These are phyloP conservation scores for Vitis riparia DNA, from an alignment of 164 flowering plant species.

Conservation along the genomic window DNA sequence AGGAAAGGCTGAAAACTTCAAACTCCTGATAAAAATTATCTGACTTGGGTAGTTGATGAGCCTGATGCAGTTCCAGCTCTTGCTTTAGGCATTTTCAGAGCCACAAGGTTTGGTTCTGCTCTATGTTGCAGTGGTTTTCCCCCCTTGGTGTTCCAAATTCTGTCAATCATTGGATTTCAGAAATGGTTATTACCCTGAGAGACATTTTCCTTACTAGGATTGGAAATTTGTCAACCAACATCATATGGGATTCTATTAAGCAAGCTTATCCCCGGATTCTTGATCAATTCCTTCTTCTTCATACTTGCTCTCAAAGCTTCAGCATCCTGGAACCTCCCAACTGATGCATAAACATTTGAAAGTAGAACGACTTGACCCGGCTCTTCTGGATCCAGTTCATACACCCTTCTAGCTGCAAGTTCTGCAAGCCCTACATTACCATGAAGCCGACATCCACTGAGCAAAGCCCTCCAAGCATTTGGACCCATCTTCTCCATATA, in stretches of 20 bases:
- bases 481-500: conserved; percentile 14
- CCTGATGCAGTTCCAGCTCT: too few species aligned
- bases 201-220: too few species aligned
- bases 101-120: too few species aligned
- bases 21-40: too few species aligned
- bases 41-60: too few species aligned
- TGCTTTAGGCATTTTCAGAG: too few species aligned
- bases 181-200: too few species aligned
- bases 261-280: conserved; percentile 38
- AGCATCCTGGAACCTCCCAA: conserved; percentile 42
- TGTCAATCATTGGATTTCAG: too few species aligned
- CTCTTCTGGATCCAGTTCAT: conserved; percentile 23
- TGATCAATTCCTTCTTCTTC: conserved; percentile 22
- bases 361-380: conserved; percentile 40
- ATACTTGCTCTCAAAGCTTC: conserved; percentile 31
- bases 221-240: too few species aligned
- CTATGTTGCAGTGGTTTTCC: too few species aligned
- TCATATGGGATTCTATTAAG: not conserved
- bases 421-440: conserved; percentile 34
- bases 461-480: conserved; percentile 37
- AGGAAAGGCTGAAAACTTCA: too few species aligned
- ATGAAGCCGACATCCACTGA: conserved; percentile 37
- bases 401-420: conserved; percentile 30
- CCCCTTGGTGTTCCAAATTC: too few species aligned
- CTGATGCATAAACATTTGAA: conserved; percentile 46